A percentile compares a stretch with the other conserved stretches of the same genome.
Evolutionary conservation across 371 early-diverging fungal species (phyloP).

Genomic region (Amoeboaphelidium occidentale): DNA sequence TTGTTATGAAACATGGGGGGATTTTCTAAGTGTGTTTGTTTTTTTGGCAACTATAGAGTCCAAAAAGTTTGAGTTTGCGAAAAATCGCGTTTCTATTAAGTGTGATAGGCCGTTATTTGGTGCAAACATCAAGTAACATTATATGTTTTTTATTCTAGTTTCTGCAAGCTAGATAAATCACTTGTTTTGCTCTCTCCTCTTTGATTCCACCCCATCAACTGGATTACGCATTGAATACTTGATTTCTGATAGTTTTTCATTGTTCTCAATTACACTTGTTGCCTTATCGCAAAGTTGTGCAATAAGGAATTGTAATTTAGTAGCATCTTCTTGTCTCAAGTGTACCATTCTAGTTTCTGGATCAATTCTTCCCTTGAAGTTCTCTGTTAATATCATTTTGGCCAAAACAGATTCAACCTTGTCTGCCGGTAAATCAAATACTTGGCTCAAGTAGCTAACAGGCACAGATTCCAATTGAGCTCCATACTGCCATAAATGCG

Average conservation of each 20-base stretch:
- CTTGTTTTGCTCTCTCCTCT: too few species aligned
- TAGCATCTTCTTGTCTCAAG: background rate
- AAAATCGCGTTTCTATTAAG: too few species aligned
- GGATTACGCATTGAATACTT: too few species aligned
- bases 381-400: slow-evolving; percentile 79
- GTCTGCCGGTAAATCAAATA: slow-evolving; percentile 54
- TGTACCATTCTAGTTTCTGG: background rate
- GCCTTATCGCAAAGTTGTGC: background rate
- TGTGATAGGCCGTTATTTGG: too few species aligned
- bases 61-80: too few species aligned
- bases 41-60: too few species aligned
- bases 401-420: slow-evolving; percentile 47
- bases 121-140: too few species aligned
- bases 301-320: background rate
- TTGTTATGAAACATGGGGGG: too few species aligned
- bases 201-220: too few species aligned
- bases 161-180: too few species aligned
- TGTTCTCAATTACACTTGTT: background rate
- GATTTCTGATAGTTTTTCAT: background rate
- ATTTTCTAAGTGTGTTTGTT: too few species aligned
- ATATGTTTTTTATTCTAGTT: too few species aligned
- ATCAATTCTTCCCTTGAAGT: slow-evolving; percentile 37
- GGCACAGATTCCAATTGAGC: slow-evolving; percentile 65
- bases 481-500: slow-evolving; percentile 75
- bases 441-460: slow-evolving; percentile 43